Conservation (phyloP, 2,329 filamentous ascomycete species). For the Trichoderma guizhouense region DNA sequence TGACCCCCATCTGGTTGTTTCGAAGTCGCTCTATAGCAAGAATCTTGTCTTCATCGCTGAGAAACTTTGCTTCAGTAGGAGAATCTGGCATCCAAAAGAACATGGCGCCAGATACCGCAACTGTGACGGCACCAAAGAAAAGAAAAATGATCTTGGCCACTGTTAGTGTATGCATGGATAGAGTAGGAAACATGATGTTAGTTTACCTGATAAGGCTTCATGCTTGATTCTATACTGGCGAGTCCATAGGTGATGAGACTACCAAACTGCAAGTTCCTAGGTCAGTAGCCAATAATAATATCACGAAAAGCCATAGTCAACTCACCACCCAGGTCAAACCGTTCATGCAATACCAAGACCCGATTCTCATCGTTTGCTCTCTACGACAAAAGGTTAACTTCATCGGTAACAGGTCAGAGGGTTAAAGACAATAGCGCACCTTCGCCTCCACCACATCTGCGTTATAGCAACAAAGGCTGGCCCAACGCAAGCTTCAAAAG, state of each 20-base stretch:
- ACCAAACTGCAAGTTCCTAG: constrained; percentile 38
- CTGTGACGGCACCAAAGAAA: constrained; percentile 50
- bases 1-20: constrained; percentile 53
- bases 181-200: not conserved
- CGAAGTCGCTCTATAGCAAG: constrained; percentile 53
- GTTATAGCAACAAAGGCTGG: constrained; percentile 57
- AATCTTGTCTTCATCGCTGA: constrained; percentile 49
- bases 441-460: constrained; percentile 59
- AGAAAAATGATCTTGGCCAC: constrained; percentile 48
- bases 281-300: not conserved
- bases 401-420: no score
- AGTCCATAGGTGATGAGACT: constrained; percentile 57
- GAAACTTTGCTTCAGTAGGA: constrained; percentile 48
- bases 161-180: not conserved
- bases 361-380: constrained; percentile 56
- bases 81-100: constrained; percentile 49
- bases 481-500: constrained; percentile 49
- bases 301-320: not conserved
- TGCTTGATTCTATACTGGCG: constrained; percentile 50
- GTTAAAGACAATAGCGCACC: constrained; percentile 23
- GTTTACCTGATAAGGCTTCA: constrained; percentile 47
- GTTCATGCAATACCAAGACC: constrained; percentile 60
- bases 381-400: constrained; percentile 20
- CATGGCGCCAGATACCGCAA: constrained; percentile 44
- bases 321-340: constrained; percentile 53